Evolutionary conservation across 768 basidiomycete genomes (phyloP), one percentile per base, ranked within the genome.

Genomic region (Pulveroboletus sp.): DNA sequence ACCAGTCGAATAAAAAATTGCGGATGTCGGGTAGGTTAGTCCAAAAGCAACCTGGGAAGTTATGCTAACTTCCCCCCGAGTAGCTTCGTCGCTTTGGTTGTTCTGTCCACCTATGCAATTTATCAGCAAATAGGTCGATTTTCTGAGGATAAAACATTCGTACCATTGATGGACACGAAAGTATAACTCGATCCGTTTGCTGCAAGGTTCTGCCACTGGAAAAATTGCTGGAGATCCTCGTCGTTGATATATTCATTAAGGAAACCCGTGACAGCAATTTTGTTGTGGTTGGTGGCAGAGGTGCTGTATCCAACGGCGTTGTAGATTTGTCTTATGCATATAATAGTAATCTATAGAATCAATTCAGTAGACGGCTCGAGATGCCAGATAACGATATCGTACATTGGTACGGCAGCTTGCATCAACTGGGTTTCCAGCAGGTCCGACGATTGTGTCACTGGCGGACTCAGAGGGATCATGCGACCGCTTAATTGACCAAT

Each of bases 21-120:
- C 71, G 4, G 77, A 77, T 6, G 77, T 85, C 1, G 85, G 85
- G 59, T 75, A 76, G 5, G 82, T 72, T 23, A 89, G 47, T 17
- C 86, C 87, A 50, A 77, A 82, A 1, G 77, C 82, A 62, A 81
- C 84, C 57, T 87, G 84, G 4, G 77, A 75, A 52, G 88, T 85
- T 23, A 88, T 66, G 52, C 84, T 75, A 4, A 85, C 87, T 62
- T 90, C 88, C 4, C 49, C 58, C 1, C 85, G 85, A 14, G 85
- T 80, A 13, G 69, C 65, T 0, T 64, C 65, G n/a, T 68, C 36
- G 40, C 55, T 78, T 59, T 90, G 85, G 49, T 75, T 73, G 58
- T 89, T 85, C 49, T 68, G 33, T 2, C 84, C 85, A 41, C 78
- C 87, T 85, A 46, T 10, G 46, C 1, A 57, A 43, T 27, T 10